These are phyloP conservation scores for Desmodesmus armatus DNA, from an alignment of 139 green algal species.

Conservation along the genomic window DNA sequence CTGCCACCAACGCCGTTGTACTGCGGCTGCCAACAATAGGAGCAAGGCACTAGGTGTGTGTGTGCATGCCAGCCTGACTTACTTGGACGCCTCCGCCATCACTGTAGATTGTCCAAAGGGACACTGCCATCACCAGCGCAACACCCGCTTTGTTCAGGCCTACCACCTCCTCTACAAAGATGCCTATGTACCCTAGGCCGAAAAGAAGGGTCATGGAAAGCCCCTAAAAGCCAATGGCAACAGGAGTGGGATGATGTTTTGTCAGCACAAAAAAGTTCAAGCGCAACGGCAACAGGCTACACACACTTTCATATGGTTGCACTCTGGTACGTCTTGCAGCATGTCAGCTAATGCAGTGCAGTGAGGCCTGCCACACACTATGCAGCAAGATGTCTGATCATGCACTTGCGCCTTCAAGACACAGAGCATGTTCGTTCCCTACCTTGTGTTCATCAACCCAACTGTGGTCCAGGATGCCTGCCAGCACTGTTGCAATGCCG, in stretches of 20 bases:
- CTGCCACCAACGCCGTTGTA: not conserved
- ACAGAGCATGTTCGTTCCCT: no score
- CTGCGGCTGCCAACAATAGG: not conserved
- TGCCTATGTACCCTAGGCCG: conserved; percentile 70
- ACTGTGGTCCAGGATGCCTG: conserved; percentile 53
- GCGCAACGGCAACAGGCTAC: no score
- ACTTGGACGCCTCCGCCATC: conserved; percentile 18
- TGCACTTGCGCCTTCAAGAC: no score
- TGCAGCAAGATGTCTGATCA: no score
- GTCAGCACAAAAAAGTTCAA: no score
- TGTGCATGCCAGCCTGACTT: not conserved
- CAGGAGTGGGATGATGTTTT: no score
- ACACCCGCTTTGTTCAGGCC: conserved; percentile 77
- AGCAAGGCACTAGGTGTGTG: not conserved
- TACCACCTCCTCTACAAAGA: conserved; percentile 82
- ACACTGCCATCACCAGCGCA: conserved; percentile 78
- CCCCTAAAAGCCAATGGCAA: no score
- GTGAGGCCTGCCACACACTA: no score
- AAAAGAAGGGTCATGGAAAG: conserved; percentile 61
- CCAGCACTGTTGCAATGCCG: conserved; percentile 43
- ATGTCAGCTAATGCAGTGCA: no score
- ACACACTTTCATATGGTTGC: no score
- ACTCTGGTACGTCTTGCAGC: not conserved
- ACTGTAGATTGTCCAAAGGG: conserved; percentile 74
- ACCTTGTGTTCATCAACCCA: conserved; percentile 29